A percentile compares a stretch with the other conserved stretches of the same genome.
These are phyloP conservation scores for Salix suchowensis DNA, from an alignment of 345 rosid genomes.

Conservation along the genomic window DNA sequence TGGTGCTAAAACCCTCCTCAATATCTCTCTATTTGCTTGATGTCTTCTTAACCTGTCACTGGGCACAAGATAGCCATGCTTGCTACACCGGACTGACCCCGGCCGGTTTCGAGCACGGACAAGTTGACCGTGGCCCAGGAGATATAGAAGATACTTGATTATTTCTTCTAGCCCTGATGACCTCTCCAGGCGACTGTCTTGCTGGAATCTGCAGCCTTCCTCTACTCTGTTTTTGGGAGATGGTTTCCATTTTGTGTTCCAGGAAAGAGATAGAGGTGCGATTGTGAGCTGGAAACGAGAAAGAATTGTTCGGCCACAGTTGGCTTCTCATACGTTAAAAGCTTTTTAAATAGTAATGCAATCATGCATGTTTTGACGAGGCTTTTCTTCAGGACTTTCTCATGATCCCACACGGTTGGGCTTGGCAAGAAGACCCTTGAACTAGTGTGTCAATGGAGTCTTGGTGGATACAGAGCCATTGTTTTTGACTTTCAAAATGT, in stretches of 20 bases:
- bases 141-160: neutral
- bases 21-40: constrained; percentile 26
- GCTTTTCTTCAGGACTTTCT: neutral
- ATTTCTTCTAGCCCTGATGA: constrained; percentile 1
- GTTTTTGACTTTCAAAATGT: neutral
- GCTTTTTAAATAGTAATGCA: neutral
- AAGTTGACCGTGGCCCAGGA: constrained; percentile 7
- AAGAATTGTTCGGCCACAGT: neutral
- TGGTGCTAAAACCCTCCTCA: constrained; percentile 37
- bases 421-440: neutral
- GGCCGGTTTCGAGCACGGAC: constrained; percentile 27
- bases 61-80: constrained; percentile 33
- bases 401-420: neutral
- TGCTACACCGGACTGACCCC: constrained; percentile 29
- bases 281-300: neutral
- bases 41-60: constrained; percentile 15
- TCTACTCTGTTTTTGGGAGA: neutral
- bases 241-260: neutral
- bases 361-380: neutral
- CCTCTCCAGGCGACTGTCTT: neutral
- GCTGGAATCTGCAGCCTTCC: neutral
- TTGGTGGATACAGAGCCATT: neutral
- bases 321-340: neutral
- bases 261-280: neutral
- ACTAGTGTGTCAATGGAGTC: neutral